phyloP scores from a whole-genome alignment of 495 filamentous ascomycete genomes.

The Aspergillus bridgeri region DNA sequence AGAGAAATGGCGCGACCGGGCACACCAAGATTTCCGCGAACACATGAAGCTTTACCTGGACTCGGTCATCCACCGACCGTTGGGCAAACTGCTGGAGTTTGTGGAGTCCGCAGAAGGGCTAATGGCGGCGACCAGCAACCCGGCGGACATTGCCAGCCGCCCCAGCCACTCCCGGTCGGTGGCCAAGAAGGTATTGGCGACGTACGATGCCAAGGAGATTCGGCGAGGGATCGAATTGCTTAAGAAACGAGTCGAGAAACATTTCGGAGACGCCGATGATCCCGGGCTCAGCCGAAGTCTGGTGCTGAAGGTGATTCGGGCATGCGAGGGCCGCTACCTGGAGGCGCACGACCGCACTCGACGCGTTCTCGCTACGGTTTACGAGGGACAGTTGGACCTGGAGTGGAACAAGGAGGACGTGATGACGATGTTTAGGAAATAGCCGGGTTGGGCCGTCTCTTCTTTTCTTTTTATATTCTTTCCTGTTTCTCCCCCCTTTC shows the following conservation, averaged over 20 bases:
- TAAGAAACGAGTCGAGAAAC: slow-evolving; percentile 89
- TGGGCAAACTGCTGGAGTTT: slow-evolving; percentile 88
- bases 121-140: slow-evolving; percentile 42
- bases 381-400: slow-evolving; percentile 59
- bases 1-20: slow-evolving; percentile 73
- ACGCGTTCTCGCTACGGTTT: slow-evolving; percentile 59
- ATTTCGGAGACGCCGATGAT: slow-evolving; percentile 87
- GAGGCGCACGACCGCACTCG: slow-evolving; percentile 68
- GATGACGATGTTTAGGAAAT: slow-evolving; percentile 49
- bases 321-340: slow-evolving; percentile 76
- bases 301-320: slow-evolving; percentile 72
- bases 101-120: slow-evolving; percentile 77
- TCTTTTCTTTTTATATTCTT: slow-evolving; percentile 13
- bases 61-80: slow-evolving; percentile 80
- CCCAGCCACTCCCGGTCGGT: slow-evolving; percentile 73
- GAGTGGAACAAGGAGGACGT: slow-evolving; percentile 61
- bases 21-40: slow-evolving; percentile 75
- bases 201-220: slow-evolving; percentile 79
- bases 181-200: slow-evolving; percentile 78
- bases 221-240: slow-evolving; percentile 80
- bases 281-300: slow-evolving; percentile 62
- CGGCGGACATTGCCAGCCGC: slow-evolving; percentile 60
- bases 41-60: slow-evolving; percentile 84
- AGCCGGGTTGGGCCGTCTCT: slow-evolving; percentile 14
- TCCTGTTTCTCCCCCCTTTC: neutral